Evolutionary conservation across 345 rosid genomes (phyloP).

Genomic region (rapeseed (Brassica napus)): DNA sequence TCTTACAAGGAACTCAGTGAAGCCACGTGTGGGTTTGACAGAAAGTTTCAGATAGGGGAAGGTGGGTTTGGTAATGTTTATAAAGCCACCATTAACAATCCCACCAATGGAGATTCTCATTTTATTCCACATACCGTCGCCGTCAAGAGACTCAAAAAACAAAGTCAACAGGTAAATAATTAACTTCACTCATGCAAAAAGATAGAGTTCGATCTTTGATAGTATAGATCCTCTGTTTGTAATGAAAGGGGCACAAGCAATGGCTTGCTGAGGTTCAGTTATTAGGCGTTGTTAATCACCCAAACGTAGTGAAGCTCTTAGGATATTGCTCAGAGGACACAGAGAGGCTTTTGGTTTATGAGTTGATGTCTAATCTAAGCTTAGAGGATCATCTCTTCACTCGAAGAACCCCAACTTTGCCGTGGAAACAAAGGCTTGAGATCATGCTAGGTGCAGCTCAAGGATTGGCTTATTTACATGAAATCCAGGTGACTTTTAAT

Average conservation of each 20-base stretch:
- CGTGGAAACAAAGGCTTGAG: constrained; percentile 79
- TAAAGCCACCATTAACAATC: constrained; percentile 58
- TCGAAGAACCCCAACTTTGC: constrained; percentile 38
- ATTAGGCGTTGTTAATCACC: constrained; percentile 80
- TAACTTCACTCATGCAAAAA: not conserved
- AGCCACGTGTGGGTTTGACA: constrained; percentile 69
- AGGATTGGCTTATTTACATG: constrained; percentile 82
- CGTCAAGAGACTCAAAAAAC: constrained; percentile 79
- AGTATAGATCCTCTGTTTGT: constrained; percentile 13
- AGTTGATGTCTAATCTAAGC: constrained; percentile 79
- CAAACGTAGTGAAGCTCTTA: constrained; percentile 80
- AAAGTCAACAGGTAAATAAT: constrained; percentile 67
- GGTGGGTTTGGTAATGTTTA: constrained; percentile 99
- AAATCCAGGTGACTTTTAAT: constrained; percentile 30
- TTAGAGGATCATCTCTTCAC: constrained; percentile 82
- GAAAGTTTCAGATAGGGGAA: constrained; percentile 75
- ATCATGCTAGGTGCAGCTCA: constrained; percentile 88
- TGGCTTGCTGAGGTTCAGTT: constrained; percentile 91
- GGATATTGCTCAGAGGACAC: constrained; percentile 70
- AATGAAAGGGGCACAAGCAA: constrained; percentile 77
- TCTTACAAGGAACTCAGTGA: constrained; percentile 62
- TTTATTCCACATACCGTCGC: constrained; percentile 52
- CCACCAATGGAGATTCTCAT: constrained; percentile 40
- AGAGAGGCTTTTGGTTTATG: constrained; percentile 79
- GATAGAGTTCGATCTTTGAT: not conserved